phyloP scores from a whole-genome alignment of 78 protist species.

The Bigelowiella natans region DNA sequence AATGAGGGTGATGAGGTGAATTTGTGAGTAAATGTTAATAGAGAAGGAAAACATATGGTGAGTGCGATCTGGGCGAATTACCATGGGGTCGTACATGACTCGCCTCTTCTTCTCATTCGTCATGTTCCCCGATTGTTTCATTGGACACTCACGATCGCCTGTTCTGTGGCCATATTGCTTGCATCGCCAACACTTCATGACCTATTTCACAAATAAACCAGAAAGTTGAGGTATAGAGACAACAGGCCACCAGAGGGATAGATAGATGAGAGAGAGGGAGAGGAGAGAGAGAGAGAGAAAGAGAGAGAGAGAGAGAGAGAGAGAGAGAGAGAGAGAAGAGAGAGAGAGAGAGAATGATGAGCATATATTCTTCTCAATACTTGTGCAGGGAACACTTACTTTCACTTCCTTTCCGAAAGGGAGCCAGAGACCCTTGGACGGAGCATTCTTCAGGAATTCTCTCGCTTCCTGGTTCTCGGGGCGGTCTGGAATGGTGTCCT shows the following conservation, averaged over 20 bases:
- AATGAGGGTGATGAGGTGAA: no score
- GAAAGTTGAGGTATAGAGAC: no score
- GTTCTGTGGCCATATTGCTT: background rate
- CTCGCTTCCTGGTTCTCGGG: background rate
- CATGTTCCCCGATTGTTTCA: background rate
- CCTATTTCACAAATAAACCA: no score
- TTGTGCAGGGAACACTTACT: no score
- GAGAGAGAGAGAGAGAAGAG: no score
- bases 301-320: no score
- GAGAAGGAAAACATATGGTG: background rate
- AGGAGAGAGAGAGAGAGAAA: no score
- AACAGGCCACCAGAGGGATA: no score
- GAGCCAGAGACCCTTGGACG: background rate
- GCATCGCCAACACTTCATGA: slow-evolving; percentile 4
- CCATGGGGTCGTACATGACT: background rate
- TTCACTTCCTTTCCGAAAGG: slow-evolving; percentile 1
- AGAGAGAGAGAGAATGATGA: background rate
- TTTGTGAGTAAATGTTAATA: no score
- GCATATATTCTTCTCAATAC: background rate
- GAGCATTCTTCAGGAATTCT: background rate
- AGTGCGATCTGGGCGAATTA: no score
- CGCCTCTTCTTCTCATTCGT: background rate
- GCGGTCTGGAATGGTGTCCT: background rate
- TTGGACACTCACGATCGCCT: background rate
- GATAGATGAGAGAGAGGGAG: no score